A percentile compares a stretch with the other conserved stretches of the same genome.
phyloP scores from a whole-genome alignment of 1,139 yeast genomes.

The Casaregolazyma lundiana region DNA sequence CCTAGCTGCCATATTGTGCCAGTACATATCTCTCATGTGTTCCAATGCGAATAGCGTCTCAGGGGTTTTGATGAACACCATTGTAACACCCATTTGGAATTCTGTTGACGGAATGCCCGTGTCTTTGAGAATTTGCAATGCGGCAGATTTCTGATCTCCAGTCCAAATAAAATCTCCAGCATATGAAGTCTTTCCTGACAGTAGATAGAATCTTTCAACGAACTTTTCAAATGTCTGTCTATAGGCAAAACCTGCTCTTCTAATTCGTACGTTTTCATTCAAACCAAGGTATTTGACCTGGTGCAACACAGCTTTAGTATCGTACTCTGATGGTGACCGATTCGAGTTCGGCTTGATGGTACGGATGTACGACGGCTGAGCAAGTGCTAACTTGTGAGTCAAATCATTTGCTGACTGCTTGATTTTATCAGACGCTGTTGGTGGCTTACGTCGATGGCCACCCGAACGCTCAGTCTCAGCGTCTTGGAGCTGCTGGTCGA shows the following conservation, averaged over 20 bases:
- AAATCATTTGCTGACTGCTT: conserved; percentile 86
- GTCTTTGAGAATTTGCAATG: conserved; percentile 68
- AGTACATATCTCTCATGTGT: conserved; percentile 93
- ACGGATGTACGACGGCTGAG: conserved; percentile 94
- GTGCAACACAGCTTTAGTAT: conserved; percentile 83
- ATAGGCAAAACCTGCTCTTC: conserved; percentile 98
- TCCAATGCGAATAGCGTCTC: conserved; percentile 94
- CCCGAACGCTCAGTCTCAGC: conserved; percentile 50
- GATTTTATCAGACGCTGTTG: conserved; percentile 96
- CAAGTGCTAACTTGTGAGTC: conserved; percentile 81
- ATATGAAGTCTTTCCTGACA: conserved; percentile 87
- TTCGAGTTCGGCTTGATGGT: conserved; percentile 97
- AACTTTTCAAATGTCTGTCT: conserved; percentile 96
- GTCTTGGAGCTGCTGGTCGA: conserved; percentile 62
- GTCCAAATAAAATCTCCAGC: conserved; percentile 98
- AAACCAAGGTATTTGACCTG: conserved; percentile 95
- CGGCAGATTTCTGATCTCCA: conserved; percentile 83
- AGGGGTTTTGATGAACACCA: conserved; percentile 94
- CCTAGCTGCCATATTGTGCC: conserved; percentile 98
- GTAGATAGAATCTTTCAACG: conserved; percentile 89
- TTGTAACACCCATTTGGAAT: conserved; percentile 90
- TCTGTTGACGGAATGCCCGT: conserved; percentile 77
- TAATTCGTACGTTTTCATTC: conserved; percentile 92
- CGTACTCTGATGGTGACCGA: conserved; percentile 86
- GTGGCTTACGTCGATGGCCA: conserved; percentile 53